Conservation (phyloP, 78 protist genomes). For the Diacronema lutheri region DNA sequence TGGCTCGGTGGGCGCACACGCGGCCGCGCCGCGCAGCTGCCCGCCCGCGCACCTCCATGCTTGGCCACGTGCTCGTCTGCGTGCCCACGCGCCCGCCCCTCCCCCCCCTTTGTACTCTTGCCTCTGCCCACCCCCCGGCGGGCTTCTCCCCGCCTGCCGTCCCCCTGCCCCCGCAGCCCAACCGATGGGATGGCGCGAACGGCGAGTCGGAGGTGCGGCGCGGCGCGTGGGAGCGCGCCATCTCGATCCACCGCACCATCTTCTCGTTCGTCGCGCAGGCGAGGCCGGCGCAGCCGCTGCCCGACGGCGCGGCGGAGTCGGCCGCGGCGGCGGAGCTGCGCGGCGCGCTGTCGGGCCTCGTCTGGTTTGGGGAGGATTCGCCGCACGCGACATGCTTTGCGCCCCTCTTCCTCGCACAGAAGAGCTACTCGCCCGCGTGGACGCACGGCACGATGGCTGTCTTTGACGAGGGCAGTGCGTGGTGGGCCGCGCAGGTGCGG, state of each 20-base stretch:
- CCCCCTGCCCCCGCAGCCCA: constrained; percentile 30
- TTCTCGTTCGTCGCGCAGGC: constrained; percentile 11
- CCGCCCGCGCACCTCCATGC: too few relatives aligned
- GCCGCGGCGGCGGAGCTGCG: neutral
- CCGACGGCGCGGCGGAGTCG: too few relatives aligned
- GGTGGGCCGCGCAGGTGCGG: too few relatives aligned
- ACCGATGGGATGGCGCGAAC: too few relatives aligned
- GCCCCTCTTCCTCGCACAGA: constrained; percentile 5
- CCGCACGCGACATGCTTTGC: constrained; percentile 19
- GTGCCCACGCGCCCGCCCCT: too few relatives aligned
- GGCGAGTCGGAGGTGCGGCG: too few relatives aligned
- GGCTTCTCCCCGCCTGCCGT: neutral
- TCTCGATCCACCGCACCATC: constrained; percentile 32
- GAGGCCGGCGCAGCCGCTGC: neutral
- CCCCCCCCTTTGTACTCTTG: too few relatives aligned
- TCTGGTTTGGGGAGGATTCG: constrained; percentile 45
- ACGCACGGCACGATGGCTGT: too few relatives aligned
- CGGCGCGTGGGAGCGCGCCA: constrained; percentile 36
- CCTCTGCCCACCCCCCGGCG: too few relatives aligned
- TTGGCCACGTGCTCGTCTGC: too few relatives aligned
- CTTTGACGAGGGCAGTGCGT: too few relatives aligned
- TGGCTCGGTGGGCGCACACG: constrained; percentile 10
- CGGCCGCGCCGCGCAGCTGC: too few relatives aligned
- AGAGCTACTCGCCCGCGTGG: neutral
- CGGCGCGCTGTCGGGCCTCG: neutral